A percentile compares a stretch with the other conserved stretches of the same genome.
These are phyloP conservation scores for Rhododendron ferrugineum DNA, from an alignment of 148 eudicot species.

Conservation along the genomic window DNA sequence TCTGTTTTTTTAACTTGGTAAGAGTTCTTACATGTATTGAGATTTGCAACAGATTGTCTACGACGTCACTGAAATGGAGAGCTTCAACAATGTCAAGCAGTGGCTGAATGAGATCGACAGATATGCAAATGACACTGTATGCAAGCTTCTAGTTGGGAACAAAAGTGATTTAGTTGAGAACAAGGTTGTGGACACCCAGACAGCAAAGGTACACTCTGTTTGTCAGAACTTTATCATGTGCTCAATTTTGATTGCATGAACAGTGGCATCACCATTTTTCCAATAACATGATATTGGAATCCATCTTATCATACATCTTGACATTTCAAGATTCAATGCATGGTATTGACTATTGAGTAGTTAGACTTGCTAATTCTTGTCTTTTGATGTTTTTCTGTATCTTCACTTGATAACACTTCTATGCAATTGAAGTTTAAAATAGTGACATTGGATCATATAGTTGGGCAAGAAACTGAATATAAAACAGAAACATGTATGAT, in stretches of 20 bases:
- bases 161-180: conserved; percentile 85
- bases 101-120: conserved; percentile 92
- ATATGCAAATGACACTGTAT: conserved; percentile 84
- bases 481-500: not conserved
- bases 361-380: conserved; percentile 8
- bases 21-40: conserved; percentile 7
- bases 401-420: not conserved
- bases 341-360: not conserved
- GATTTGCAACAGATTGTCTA: conserved; percentile 68
- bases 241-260: not conserved
- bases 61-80: conserved; percentile 97
- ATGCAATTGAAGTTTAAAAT: not conserved
- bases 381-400: not conserved
- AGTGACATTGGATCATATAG: not conserved
- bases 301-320: not conserved
- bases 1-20: not conserved
- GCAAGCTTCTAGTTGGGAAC: conserved; percentile 96
- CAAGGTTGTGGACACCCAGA: conserved; percentile 80
- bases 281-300: not conserved
- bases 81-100: conserved; percentile 97
- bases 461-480: not conserved
- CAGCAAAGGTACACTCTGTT: conserved; percentile 50
- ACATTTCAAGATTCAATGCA: not conserved
- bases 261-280: not conserved
- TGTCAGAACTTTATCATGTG: not conserved